phyloP scores from a whole-genome alignment of 179 eudicot genomes.

The Gypsophila paniculata region DNA sequence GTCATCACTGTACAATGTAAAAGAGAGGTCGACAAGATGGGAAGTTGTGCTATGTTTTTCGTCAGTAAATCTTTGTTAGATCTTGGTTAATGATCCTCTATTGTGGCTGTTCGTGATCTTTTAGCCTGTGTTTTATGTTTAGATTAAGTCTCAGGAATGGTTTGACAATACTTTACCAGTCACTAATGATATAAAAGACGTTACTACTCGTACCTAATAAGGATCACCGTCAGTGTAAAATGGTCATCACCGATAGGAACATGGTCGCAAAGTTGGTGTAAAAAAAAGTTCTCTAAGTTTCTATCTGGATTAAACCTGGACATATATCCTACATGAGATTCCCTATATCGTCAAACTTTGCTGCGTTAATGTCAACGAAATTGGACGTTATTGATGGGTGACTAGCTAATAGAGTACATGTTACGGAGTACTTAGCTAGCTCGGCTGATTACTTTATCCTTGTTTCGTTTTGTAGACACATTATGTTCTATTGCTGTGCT shows the following conservation, averaged over 20 bases:
- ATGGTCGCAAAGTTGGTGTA: too few species aligned
- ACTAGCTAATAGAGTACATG: not conserved
- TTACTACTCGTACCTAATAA: not conserved
- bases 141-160: not conserved
- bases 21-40: not conserved
- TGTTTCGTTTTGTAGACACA: conserved; percentile 57
- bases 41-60: not conserved
- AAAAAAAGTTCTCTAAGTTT: too few species aligned
- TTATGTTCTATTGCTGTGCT: conserved; percentile 80
- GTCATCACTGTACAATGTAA: conserved; percentile 5
- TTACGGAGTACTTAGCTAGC: not conserved
- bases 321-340: too few species aligned
- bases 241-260: too few species aligned
- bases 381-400: not conserved
- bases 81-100: not conserved
- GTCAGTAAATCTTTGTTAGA: not conserved
- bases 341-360: not conserved
- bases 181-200: too few species aligned
- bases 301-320: too few species aligned
- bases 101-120: too few species aligned
- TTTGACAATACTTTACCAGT: too few species aligned
- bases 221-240: not conserved
- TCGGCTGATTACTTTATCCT: conserved; percentile 3
- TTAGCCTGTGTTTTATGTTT: not conserved
- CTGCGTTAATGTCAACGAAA: not conserved